Conservation (phyloP, 768 basidiomycete genomes). For the Russula emetica region DNA sequence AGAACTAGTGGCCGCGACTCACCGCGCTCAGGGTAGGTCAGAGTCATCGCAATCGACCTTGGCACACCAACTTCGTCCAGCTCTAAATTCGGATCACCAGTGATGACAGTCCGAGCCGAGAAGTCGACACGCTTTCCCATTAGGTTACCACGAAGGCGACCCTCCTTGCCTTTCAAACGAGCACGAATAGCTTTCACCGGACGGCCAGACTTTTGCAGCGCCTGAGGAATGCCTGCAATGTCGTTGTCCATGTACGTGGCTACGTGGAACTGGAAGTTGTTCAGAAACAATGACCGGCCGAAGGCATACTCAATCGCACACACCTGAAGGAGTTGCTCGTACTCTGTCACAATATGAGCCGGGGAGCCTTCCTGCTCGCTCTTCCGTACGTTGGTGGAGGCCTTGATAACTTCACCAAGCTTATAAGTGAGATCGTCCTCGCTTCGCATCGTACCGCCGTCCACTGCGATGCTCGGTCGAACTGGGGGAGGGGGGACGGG, state of each 20-base stretch:
- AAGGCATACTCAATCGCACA: constrained; percentile 28
- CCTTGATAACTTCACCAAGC: constrained; percentile 93
- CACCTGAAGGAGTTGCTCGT: constrained; percentile 93
- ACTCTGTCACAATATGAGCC: constrained; percentile 91
- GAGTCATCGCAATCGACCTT: constrained; percentile 90
- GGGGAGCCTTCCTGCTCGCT: constrained; percentile 97
- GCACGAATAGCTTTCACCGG: constrained; percentile 98
- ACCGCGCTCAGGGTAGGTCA: constrained; percentile 98
- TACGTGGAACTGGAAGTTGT: constrained; percentile 77
- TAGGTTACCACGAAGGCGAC: constrained; percentile 92
- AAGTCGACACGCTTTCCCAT: constrained; percentile 99
- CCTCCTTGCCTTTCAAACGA: constrained; percentile 97
- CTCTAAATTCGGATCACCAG: constrained; percentile 95
- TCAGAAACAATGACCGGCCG: not conserved
- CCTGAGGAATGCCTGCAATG: constrained; percentile 96
- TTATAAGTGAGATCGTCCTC: constrained; percentile 99
- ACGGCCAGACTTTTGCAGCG: constrained; percentile 93
- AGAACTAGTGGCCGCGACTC: constrained; percentile 27
- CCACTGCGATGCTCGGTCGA: constrained; percentile 94
- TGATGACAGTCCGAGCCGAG: constrained; percentile 98
- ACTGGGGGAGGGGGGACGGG: constrained; percentile 98
- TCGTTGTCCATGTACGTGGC: constrained; percentile 99
- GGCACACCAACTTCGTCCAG: constrained; percentile 98
- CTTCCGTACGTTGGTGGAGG: constrained; percentile 85
- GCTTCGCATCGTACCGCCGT: constrained; percentile 93